Evolutionary conservation across 106 monocot species (phyloP).

Genomic region (Phalaenopsis aphrodite): DNA sequence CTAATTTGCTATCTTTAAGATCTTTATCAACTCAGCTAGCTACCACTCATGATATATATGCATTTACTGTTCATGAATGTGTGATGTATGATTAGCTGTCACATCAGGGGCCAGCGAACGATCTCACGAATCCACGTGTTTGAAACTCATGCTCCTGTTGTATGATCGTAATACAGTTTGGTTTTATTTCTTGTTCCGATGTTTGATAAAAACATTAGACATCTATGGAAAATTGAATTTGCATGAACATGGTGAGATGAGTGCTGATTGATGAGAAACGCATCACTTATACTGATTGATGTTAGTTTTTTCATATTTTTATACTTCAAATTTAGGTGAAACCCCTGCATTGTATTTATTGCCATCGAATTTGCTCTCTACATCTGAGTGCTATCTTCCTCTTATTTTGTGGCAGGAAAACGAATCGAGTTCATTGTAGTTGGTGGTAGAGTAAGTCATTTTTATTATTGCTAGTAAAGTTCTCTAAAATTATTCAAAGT

Average conservation of each 20-base stretch:
- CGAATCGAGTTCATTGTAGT: constrained; percentile 77
- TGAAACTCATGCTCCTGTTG: neutral
- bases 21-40: too few species aligned
- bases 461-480: too few species aligned
- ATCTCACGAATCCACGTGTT: neutral
- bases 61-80: too few species aligned
- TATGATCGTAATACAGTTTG: too few species aligned
- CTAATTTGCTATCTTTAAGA: too few species aligned
- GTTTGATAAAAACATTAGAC: neutral
- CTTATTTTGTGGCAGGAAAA: constrained; percentile 44
- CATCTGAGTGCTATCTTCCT: neutral
- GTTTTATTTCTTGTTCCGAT: neutral
- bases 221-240: neutral
- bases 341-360: neutral
- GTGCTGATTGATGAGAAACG: neutral
- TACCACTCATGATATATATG: too few species aligned
- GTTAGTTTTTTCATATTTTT: neutral
- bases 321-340: neutral
- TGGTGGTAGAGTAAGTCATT: constrained; percentile 70
- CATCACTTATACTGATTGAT: neutral
- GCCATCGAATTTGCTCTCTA: neutral
- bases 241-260: neutral
- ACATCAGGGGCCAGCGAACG: neutral
- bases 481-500: neutral
- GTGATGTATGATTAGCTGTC: too few species aligned